phyloP scores from a whole-genome alignment of 495 filamentous ascomycete species.

The Immersiella caudata region DNA sequence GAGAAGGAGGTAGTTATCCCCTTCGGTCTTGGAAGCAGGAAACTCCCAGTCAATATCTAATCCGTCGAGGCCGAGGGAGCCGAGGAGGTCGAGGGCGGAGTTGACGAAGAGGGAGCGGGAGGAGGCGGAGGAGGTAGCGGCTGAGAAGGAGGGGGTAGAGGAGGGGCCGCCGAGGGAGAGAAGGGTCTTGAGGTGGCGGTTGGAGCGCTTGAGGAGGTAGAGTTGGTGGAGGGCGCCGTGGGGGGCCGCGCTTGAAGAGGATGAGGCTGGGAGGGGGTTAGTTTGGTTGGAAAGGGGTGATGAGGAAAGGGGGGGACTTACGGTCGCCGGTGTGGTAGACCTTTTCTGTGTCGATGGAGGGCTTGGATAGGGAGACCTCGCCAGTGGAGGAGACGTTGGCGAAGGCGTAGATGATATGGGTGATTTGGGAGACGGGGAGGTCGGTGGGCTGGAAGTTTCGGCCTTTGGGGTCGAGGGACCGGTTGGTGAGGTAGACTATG shows the following conservation, averaged over 20 bases:
- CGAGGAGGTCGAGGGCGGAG: conserved; percentile 64
- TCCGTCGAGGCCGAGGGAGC: conserved; percentile 59
- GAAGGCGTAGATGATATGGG: conserved; percentile 88
- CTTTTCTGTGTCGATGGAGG: conserved; percentile 69
- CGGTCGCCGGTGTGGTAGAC: conserved; percentile 61
- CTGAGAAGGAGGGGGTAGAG: conserved; percentile 77
- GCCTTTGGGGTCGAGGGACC: conserved; percentile 72
- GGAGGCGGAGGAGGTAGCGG: conserved; percentile 60
- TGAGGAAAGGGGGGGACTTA: conserved; percentile 27
- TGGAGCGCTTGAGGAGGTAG: conserved; percentile 77
- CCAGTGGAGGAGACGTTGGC: conserved; percentile 81
- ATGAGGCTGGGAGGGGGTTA: conserved; percentile 45
- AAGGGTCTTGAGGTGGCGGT: conserved; percentile 83
- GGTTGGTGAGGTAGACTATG: conserved; percentile 53
- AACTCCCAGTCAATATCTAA: conserved; percentile 59
- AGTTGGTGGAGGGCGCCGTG: conserved; percentile 89
- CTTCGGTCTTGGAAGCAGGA: conserved; percentile 60
- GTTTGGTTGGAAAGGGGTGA: not conserved
- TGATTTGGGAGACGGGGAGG: conserved; percentile 77
- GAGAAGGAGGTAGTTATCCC: conserved; percentile 71
- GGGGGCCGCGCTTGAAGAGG: conserved; percentile 61
- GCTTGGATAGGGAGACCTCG: conserved; percentile 69
- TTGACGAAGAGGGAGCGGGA: conserved; percentile 65
- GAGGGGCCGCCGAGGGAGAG: conserved; percentile 92
- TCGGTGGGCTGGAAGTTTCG: conserved; percentile 79